Percentiles rank a stretch among this genome's conserved stretches.
Evolutionary conservation across 1,284 basidiomycete species (phyloP).

Genomic region (Tylopilus orsonianus): DNA sequence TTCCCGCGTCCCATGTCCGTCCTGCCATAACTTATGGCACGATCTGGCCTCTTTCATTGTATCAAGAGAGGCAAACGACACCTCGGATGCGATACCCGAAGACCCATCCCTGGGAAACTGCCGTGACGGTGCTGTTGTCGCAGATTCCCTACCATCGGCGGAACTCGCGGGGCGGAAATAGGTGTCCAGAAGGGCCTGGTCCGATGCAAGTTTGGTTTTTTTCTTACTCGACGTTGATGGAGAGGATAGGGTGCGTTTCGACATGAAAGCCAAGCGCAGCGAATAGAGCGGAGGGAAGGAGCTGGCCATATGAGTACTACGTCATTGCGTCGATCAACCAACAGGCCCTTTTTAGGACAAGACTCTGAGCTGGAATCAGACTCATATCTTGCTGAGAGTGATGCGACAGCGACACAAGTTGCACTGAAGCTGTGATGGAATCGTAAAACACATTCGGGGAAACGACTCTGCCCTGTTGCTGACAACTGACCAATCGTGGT

Average conservation of each 20-base stretch:
- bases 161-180: constrained; percentile 29
- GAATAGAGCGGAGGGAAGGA: constrained; percentile 14
- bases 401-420: neutral
- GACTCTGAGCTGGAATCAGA: neutral
- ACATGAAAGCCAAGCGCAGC: constrained; percentile 18
- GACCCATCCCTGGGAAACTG: constrained; percentile 15
- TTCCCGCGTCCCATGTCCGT: constrained; percentile 25
- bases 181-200: constrained; percentile 25
- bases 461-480: constrained; percentile 6
- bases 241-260: constrained; percentile 23
- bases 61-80: constrained; percentile 14
- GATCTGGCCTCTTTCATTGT: neutral
- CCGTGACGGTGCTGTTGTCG: constrained; percentile 10
- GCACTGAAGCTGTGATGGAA: neutral
- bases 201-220: constrained; percentile 18
- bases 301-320: constrained; percentile 22
- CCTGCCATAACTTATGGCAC: constrained; percentile 12
- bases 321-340: constrained; percentile 31
- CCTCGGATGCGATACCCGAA: constrained; percentile 19
- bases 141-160: constrained; percentile 16
- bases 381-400: neutral
- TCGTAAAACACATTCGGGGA: constrained; percentile 1
- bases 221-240: constrained; percentile 19
- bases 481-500: constrained; percentile 4
- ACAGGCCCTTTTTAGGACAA: constrained; percentile 23